These are phyloP conservation scores for Umbelopsis isabellina DNA, from an alignment of 192 early-diverging fungal species.

Conservation along the genomic window DNA sequence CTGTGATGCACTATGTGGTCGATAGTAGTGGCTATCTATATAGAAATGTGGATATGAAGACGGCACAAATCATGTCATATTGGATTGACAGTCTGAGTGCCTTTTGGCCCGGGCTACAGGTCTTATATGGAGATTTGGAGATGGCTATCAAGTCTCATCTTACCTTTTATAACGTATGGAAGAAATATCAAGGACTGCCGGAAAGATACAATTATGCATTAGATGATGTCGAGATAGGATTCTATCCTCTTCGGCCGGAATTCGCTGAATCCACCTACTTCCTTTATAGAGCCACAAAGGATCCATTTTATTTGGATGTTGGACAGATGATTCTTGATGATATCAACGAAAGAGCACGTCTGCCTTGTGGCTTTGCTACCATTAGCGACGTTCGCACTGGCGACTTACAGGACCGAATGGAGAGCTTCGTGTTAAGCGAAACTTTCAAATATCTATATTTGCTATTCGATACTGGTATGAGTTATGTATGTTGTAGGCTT, in stretches of 20 bases:
- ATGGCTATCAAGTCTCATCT: slow-evolving; percentile 83
- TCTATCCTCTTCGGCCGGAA: slow-evolving; percentile 91
- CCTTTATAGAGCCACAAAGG: slow-evolving; percentile 86
- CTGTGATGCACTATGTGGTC: slow-evolving; percentile 63
- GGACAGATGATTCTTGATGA: slow-evolving; percentile 88
- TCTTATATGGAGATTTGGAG: slow-evolving; percentile 83
- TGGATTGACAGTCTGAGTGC: slow-evolving; percentile 93
- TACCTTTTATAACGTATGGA: slow-evolving; percentile 88
- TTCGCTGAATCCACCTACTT: slow-evolving; percentile 95
- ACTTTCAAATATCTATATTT: slow-evolving; percentile 97
- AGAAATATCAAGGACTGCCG: slow-evolving; percentile 79
- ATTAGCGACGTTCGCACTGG: slow-evolving; percentile 67
- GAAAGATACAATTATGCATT: slow-evolving; percentile 84
- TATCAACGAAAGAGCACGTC: slow-evolving; percentile 67
- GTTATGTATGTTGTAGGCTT: not conserved
- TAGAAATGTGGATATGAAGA: slow-evolving; percentile 84
- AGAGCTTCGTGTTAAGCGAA: slow-evolving; percentile 92
- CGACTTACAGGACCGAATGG: slow-evolving; percentile 84
- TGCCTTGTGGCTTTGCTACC: slow-evolving; percentile 81
- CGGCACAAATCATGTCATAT: slow-evolving; percentile 61
- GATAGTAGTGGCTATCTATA: slow-evolving; percentile 81
- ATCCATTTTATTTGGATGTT: slow-evolving; percentile 89
- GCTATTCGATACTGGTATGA: slow-evolving; percentile 83
- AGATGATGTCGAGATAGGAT: slow-evolving; percentile 62
- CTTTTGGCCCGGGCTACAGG: slow-evolving; percentile 92